Evolutionary conservation across 495 filamentous ascomycete genomes (phyloP).

Genomic region (Lasiosphaeris hirsuta): DNA sequence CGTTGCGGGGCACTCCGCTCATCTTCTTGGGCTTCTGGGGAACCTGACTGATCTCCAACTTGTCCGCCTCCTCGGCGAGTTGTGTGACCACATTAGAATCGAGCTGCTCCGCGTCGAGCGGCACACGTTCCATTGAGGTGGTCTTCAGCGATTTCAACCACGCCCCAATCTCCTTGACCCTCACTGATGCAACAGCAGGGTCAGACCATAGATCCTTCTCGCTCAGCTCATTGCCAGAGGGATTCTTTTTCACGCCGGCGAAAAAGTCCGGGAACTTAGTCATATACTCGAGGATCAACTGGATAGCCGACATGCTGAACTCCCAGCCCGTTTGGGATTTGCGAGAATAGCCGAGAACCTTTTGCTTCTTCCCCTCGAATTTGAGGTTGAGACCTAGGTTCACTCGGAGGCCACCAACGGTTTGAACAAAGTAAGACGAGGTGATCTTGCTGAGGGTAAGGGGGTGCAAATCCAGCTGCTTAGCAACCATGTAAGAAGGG

Average conservation of each 20-base stretch:
- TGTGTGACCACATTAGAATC: conserved; percentile 82
- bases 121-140: conserved; percentile 87
- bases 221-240: conserved; percentile 40
- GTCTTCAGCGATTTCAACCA: conserved; percentile 91
- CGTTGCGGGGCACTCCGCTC: conserved; percentile 78
- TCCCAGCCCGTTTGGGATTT: conserved; percentile 86
- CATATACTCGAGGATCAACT: conserved; percentile 84
- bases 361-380: conserved; percentile 90
- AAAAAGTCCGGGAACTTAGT: conserved; percentile 92
- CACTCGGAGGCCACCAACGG: conserved; percentile 67
- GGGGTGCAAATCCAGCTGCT: conserved; percentile 73
- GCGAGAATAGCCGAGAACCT: conserved; percentile 93
- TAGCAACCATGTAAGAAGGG: conserved; percentile 83
- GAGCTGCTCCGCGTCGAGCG: conserved; percentile 91
- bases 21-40: conserved; percentile 48
- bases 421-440: conserved; percentile 80
- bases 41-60: conserved; percentile 46
- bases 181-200: conserved; percentile 59
- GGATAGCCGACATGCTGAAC: conserved; percentile 80
- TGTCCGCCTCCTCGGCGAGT: conserved; percentile 75
- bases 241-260: conserved; percentile 71
- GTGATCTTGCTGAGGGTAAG: conserved; percentile 94
- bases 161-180: conserved; percentile 78
- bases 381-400: conserved; percentile 96
- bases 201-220: conserved; percentile 85